These are phyloP conservation scores for Aspergillus sp. DNA, from an alignment of 2,329 filamentous ascomycete genomes.

Conservation along the genomic window DNA sequence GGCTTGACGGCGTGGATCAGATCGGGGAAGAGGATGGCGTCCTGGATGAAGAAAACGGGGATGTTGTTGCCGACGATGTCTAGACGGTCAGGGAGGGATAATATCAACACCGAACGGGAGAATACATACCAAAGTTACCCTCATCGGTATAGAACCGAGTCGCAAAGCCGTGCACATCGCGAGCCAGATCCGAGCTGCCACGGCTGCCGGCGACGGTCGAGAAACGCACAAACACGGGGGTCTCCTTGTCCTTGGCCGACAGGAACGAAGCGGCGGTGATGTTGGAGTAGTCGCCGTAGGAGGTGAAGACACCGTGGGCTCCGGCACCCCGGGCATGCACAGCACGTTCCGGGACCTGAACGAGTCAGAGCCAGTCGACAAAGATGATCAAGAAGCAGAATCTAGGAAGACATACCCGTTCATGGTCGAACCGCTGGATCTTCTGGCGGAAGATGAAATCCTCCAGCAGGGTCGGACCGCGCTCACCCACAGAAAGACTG, in stretches of 20 bases:
- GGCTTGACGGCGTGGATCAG: slow-evolving; percentile 45
- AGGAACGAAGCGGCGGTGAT: slow-evolving; percentile 69
- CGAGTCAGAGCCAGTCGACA: neutral
- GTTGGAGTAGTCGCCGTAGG: slow-evolving; percentile 66
- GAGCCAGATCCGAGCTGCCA: slow-evolving; percentile 67
- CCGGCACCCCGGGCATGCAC: slow-evolving; percentile 69
- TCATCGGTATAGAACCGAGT: slow-evolving; percentile 69
- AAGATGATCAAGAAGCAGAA: neutral
- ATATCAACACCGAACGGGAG: neutral
- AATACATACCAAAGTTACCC: slow-evolving; percentile 57
- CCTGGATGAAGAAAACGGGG: slow-evolving; percentile 45
- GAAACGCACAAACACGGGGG: slow-evolving; percentile 67
- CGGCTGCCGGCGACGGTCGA: slow-evolving; percentile 70
- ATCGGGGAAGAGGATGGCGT: slow-evolving; percentile 43
- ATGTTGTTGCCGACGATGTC: slow-evolving; percentile 41
- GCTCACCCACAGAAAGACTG: slow-evolving; percentile 64
- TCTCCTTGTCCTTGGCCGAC: slow-evolving; percentile 56
- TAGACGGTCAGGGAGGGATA: slow-evolving; percentile 6
- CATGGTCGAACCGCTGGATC: slow-evolving; percentile 69
- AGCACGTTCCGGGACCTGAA: slow-evolving; percentile 59
- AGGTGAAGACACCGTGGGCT: slow-evolving; percentile 69
- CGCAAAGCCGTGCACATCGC: slow-evolving; percentile 73
- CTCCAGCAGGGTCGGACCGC: slow-evolving; percentile 68
- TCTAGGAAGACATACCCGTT: slow-evolving; percentile 57
- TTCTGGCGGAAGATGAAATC: slow-evolving; percentile 73